Base-by-base conservation (phyloP, 805 yeast species). In the Blastobotrys mokoenaii region DNA sequence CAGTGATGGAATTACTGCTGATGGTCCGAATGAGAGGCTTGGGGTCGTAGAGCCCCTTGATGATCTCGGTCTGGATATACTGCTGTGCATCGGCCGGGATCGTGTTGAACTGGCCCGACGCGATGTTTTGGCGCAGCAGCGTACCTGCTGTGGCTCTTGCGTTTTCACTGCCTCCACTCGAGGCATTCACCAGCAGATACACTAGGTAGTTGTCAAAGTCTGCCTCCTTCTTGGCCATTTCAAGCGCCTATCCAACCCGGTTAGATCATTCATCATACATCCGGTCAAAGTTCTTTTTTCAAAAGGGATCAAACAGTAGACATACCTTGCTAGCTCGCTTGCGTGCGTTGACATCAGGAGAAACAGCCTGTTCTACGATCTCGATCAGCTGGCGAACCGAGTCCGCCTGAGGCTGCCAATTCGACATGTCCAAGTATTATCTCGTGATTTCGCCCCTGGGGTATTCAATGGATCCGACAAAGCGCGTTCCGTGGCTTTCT, bases 71-170 rank as follows among this genome's bases (percentile, higher is more conserved):
- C 51, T 74, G 70, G 32, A 81, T 68, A 54, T 75, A 71, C 8
- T 62, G 68, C 41, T 68, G 56, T n/a, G 70, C 52, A 51, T 62
- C 65, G 43, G 60, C 57, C 43, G 72, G 57, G 53, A 41, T 17
- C 15, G 29, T 32, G 17, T 17, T 25, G 64, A 51, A 45, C 51
- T 40, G 40, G 27, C 46, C 46, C 55, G 58, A 55, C 51, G 62
- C 53, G 56, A 88, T 66, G 50, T 76, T 76, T 63, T 89, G 90
- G 60, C 93, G 90, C 62, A 93, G 72, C 57, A 80, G 71, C 48
- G 89, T 65, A 8, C 97, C 98, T 1, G 97, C 90, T 0, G 95
- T 80, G 0, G 96, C 96, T 43, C 96, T 73, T 8, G 80, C 71
- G 36, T 77, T 79, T 0, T 78, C 63, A n/a, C 67, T 65, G 22